phyloP scores from a whole-genome alignment of 73 alveolate genomes.

The Blepharisma stoltei region DNA sequence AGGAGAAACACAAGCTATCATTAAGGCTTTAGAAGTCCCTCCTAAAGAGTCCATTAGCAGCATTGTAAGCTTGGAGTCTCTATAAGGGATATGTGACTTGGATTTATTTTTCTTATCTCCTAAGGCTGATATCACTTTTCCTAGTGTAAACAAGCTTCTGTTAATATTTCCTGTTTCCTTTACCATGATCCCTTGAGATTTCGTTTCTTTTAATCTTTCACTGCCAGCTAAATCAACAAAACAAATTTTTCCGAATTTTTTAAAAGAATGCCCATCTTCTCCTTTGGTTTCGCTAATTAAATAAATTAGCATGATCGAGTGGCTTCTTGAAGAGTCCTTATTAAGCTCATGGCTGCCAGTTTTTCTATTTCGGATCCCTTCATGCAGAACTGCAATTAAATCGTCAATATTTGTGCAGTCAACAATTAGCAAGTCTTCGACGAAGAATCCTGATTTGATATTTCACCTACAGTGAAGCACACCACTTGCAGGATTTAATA shows the following conservation, averaged over 20 bases:
- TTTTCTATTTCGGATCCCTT: conserved; percentile 97
- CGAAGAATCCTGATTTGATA: conserved; percentile 96
- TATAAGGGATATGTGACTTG: conserved; percentile 90
- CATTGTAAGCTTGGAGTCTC: conserved; percentile 98
- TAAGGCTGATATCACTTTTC: conserved; percentile 86
- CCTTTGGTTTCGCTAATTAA: conserved; percentile 82
- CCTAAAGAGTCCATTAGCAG: conserved; percentile 98
- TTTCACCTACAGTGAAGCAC: conserved; percentile 94
- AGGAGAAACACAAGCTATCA: conserved; percentile 98
- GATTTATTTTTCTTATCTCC: conserved; percentile 68
- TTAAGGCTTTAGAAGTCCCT: conserved; percentile 94
- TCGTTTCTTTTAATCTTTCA: conserved; percentile 96
- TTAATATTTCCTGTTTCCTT: conserved; percentile 98
- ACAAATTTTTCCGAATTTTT: conserved; percentile 95
- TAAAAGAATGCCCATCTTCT: conserved; percentile 87
- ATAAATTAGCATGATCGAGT: conserved; percentile 90
- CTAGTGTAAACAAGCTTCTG: conserved; percentile 92
- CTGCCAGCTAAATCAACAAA: conserved; percentile 99
- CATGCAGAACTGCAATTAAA: conserved; percentile 91
- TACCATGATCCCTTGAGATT: conserved; percentile 94
- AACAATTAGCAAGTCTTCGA: conserved; percentile 94
- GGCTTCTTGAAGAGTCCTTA: conserved; percentile 96
- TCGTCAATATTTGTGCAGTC: conserved; percentile 95
- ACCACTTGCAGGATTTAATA: conserved; percentile 82
- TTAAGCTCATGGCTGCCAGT: conserved; percentile 96